These are phyloP conservation scores for Termitomyces sp. DNA, from an alignment of 768 basidiomycete genomes.

Conservation along the genomic window DNA sequence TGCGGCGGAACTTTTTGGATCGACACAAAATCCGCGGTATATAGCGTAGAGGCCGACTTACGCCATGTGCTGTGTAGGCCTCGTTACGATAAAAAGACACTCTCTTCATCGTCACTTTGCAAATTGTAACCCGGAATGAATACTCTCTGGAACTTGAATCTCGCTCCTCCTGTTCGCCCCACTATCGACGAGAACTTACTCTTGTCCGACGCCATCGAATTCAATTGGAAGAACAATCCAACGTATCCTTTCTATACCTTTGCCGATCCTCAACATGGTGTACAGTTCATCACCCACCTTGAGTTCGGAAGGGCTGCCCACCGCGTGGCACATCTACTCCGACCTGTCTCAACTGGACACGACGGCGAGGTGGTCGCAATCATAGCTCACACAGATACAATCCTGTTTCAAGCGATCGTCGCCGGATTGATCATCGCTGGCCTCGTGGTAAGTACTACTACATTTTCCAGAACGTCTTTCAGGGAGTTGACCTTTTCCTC, in stretches of 20 bases:
- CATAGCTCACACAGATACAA: slow-evolving; percentile 20
- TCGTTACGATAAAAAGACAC: no score
- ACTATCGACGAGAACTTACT: not conserved
- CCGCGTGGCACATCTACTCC: slow-evolving; percentile 29
- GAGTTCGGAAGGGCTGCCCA: slow-evolving; percentile 39
- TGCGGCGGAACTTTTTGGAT: no score
- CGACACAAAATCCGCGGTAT: no score
- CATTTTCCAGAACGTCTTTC: no score
- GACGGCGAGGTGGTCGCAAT: slow-evolving; percentile 27
- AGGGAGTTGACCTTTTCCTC: not conserved
- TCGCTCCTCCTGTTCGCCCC: no score
- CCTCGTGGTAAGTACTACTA: slow-evolving; percentile 1
- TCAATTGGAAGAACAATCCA: slow-evolving; percentile 16
- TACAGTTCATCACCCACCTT: slow-evolving; percentile 24
- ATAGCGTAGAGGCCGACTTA: no score
- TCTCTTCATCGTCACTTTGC: no score
- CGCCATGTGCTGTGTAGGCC: no score
- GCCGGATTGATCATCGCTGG: slow-evolving; percentile 28
- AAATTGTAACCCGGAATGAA: no score
- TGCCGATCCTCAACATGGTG: slow-evolving; percentile 11
- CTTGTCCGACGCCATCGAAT: not conserved
- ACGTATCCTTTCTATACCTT: slow-evolving; percentile 13
- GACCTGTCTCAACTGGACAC: slow-evolving; percentile 20
- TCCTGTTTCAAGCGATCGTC: slow-evolving; percentile 33
- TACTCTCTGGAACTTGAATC: no score